These are phyloP conservation scores for Aspergillus sp. DNA, from an alignment of 2,329 filamentous ascomycete species.

Conservation along the genomic window DNA sequence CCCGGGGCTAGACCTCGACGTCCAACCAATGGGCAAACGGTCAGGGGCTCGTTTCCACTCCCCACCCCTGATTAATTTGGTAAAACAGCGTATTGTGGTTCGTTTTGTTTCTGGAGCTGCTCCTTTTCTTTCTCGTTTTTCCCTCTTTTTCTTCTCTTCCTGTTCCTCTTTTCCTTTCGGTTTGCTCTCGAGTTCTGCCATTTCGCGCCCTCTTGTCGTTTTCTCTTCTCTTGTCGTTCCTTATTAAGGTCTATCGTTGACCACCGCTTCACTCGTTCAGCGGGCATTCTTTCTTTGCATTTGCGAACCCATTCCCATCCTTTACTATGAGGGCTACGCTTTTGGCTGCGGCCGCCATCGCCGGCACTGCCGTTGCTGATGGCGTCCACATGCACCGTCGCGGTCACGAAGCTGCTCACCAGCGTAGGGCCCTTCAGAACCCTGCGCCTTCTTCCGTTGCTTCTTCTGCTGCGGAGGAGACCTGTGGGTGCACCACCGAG, in stretches of 20 bases:
- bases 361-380: slow-evolving; percentile 50
- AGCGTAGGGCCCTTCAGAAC: slow-evolving; percentile 41
- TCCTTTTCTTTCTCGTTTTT: slow-evolving; percentile 2
- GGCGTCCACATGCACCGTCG: slow-evolving; percentile 50
- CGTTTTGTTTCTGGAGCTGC: background rate
- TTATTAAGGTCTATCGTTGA: slow-evolving; percentile 7
- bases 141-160: slow-evolving; percentile 1
- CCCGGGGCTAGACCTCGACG: background rate
- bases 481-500: slow-evolving; percentile 67
- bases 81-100: background rate
- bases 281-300: slow-evolving; percentile 59
- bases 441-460: slow-evolving; percentile 8
- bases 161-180: slow-evolving; percentile 10
- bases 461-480: slow-evolving; percentile 34
- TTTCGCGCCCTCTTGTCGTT: slow-evolving; percentile 28
- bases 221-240: slow-evolving; percentile 5
- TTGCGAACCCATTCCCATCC: slow-evolving; percentile 13
- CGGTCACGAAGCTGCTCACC: slow-evolving; percentile 50
- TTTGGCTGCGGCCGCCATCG: slow-evolving; percentile 49
- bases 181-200: slow-evolving; percentile 7
- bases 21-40: too few species aligned
- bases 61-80: too few species aligned
- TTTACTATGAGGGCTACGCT: slow-evolving; percentile 68
- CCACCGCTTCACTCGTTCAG: slow-evolving; percentile 57
- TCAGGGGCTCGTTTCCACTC: too few species aligned